Conservation (phyloP, 352 stramenopile species). For the Pythium rishiriense region DNA sequence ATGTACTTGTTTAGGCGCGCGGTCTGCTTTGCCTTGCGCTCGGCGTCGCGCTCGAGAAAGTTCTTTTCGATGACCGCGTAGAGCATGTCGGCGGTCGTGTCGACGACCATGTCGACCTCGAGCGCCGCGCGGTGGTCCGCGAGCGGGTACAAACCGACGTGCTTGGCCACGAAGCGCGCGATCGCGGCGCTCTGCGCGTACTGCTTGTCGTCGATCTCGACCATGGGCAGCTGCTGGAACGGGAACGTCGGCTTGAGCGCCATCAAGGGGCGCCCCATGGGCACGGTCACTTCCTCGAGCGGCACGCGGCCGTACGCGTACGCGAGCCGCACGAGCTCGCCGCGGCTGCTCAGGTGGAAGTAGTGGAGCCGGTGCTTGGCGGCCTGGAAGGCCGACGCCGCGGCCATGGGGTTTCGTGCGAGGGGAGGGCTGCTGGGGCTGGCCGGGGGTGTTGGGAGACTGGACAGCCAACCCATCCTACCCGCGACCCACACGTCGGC, state of each 20-base stretch:
- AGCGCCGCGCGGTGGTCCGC: constrained; percentile 30
- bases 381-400: not conserved
- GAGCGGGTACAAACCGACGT: constrained; percentile 37
- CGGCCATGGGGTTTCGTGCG: not conserved
- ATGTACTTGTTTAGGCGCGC: constrained; percentile 32
- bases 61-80: constrained; percentile 26
- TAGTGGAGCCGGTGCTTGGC: constrained; percentile 36
- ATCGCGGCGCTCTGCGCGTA: constrained; percentile 44
- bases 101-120: constrained; percentile 41
- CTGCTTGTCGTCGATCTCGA: constrained; percentile 42
- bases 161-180: constrained; percentile 43
- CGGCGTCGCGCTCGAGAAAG: constrained; percentile 33
- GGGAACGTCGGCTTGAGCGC: constrained; percentile 38
- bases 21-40: constrained; percentile 31
- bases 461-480: too few species aligned
- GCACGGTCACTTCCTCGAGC: constrained; percentile 40
- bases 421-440: not conserved
- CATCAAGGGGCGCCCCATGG: constrained; percentile 28
- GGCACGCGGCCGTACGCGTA: constrained; percentile 40
- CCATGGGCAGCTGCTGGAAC: constrained; percentile 43
- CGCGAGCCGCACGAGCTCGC: constrained; percentile 43
- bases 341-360: constrained; percentile 45
- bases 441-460: not conserved
- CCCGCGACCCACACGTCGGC: too few species aligned
- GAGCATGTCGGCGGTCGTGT: constrained; percentile 31